Evolutionary conservation across 257 asterid genomes (phyloP), one percentile per base, ranked within the genome.

Genomic region (Cynanchum wilfordii): DNA sequence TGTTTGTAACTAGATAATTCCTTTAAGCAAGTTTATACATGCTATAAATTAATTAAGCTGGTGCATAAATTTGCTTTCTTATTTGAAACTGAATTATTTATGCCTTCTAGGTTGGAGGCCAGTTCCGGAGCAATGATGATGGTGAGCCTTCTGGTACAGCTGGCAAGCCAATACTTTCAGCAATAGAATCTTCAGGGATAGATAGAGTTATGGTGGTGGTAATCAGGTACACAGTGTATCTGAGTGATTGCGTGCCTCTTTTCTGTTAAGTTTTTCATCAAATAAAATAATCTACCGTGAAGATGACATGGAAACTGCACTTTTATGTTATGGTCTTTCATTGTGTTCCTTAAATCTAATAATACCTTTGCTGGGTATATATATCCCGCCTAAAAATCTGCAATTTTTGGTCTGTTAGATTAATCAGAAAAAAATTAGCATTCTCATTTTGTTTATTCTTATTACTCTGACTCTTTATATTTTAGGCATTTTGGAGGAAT

Each of bases 71-170:
- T 64, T 64, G 16, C 69, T 33, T 36, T 64, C 68, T 64, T 44
- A 8, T 70, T 38, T 45, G 72, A 44, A 27, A 51, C 68, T 66
- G 54, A 33, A 19, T 57, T 70, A 55, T 20, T 71, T n/a, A 71
- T 68, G 74, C 40, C 69, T 60, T 76, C 40, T 79, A 94, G 98
- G 87, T 89, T 76, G 97, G 97, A 66, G 96, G 82, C 77, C 97
- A 89, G 44, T 86, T 82, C 67, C 93, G 96, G 75, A 85, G 97
- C 76, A 89, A 87, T 58, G 99, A 94, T 82, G 97, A 89, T n/a
- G 97, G 97, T 0, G 99, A 94, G 76, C 99, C 99, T 57, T 89
- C 97, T 9, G 97, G 97, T 71, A 94, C 99, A 11, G 99, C 97
- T 78, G 99, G 99, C 60, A 94, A 91, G 84, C 97, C 99, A 3